Evolutionary conservation across 805 yeast genomes (phyloP).

Genomic region (Metschnikowia dekortorum): DNA sequence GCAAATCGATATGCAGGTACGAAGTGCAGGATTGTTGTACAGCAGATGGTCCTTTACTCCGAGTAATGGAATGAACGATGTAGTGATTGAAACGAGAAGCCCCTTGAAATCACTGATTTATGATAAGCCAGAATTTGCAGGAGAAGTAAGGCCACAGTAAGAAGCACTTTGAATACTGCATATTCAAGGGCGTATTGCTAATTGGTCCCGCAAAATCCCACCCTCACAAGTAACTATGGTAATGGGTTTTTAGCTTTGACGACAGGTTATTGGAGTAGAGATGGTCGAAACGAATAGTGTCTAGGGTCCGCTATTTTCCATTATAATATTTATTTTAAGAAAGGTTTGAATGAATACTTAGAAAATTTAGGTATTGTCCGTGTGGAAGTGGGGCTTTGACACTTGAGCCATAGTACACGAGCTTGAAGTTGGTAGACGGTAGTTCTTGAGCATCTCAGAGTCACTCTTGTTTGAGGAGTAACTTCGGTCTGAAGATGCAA

Average conservation of each 20-base stretch:
- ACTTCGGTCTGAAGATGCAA: not conserved
- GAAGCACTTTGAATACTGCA: not conserved
- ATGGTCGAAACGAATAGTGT: not conserved
- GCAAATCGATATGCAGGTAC: not conserved
- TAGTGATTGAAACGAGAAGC: not conserved
- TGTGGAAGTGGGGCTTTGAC: not conserved
- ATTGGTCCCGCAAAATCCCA: not conserved
- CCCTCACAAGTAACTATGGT: not conserved
- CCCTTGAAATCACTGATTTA: not conserved
- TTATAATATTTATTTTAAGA: not conserved
- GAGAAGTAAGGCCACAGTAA: not conserved
- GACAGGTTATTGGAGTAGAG: not conserved
- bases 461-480: not conserved
- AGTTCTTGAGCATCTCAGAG: not conserved
- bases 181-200: not conserved
- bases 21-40: not conserved
- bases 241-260: not conserved
- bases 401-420: not conserved
- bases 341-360: not conserved
- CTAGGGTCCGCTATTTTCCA: too few species aligned
- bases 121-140: not conserved
- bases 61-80: not conserved
- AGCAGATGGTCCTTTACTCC: not conserved
- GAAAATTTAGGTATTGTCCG: not conserved
- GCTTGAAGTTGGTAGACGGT: not conserved